Evolutionary conservation across 2,329 filamentous ascomycete genomes (phyloP).

Genomic region (Phoma sp.): DNA sequence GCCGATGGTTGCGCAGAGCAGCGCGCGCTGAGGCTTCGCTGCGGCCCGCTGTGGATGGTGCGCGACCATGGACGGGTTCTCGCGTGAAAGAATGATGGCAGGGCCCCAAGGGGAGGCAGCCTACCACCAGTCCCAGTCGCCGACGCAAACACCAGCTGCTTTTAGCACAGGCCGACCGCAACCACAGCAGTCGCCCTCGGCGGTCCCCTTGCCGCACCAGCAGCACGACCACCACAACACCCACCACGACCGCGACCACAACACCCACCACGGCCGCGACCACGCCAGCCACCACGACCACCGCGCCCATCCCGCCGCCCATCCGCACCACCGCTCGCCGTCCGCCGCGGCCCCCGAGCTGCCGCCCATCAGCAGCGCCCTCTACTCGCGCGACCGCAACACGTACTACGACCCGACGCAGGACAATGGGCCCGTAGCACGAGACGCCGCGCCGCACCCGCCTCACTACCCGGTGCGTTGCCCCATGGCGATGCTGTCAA

Average conservation of each 20-base stretch:
- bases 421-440: slow-evolving; percentile 50
- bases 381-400: slow-evolving; percentile 51
- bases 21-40: slow-evolving; percentile 8
- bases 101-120: slow-evolving; percentile 46
- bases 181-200: slow-evolving; percentile 45
- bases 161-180: slow-evolving; percentile 45
- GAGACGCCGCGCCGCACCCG: slow-evolving; percentile 44
- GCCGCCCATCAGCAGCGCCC: slow-evolving; percentile 50
- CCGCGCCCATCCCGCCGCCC: slow-evolving; percentile 1
- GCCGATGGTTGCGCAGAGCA: slow-evolving; percentile 20
- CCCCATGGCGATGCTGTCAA: background rate
- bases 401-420: slow-evolving; percentile 60
- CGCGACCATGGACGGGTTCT: slow-evolving; percentile 39
- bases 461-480: slow-evolving; percentile 44
- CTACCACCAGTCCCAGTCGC: slow-evolving; percentile 44
- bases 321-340: slow-evolving; percentile 38
- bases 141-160: slow-evolving; percentile 41
- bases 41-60: slow-evolving; percentile 13
- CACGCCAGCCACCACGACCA: slow-evolving; percentile 11
- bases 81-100: slow-evolving; percentile 44
- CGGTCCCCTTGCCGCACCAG: slow-evolving; percentile 41
- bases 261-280: slow-evolving; percentile 42
- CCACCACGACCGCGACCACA: slow-evolving; percentile 44
- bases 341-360: slow-evolving; percentile 50
- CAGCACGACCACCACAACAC: slow-evolving; percentile 16